These are phyloP conservation scores for Zangia roseola DNA, from an alignment of 768 basidiomycete genomes.

Conservation along the genomic window DNA sequence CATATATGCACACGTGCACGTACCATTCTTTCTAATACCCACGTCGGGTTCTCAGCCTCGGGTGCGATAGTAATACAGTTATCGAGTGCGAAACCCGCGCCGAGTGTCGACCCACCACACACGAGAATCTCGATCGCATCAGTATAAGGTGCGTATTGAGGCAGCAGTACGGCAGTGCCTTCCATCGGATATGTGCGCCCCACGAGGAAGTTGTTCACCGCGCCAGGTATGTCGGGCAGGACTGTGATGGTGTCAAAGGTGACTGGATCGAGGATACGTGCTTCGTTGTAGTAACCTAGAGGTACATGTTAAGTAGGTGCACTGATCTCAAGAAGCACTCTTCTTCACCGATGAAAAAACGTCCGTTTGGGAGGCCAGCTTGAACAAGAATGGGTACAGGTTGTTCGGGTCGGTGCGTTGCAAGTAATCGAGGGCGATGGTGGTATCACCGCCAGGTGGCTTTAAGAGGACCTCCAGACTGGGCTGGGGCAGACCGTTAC, in stretches of 20 bases:
- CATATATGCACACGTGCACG: constrained; percentile 17
- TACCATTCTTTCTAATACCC: constrained; percentile 81
- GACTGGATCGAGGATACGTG: constrained; percentile 65
- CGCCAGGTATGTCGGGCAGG: constrained; percentile 73
- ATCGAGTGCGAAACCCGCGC: constrained; percentile 51
- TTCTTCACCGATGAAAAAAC: constrained; percentile 64
- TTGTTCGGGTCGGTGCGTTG: constrained; percentile 76
- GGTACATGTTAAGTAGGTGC: neutral
- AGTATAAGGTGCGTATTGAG: constrained; percentile 71
- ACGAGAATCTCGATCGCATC: constrained; percentile 66
- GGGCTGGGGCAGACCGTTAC: constrained; percentile 63
- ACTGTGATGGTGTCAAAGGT: constrained; percentile 59
- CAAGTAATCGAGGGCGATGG: constrained; percentile 62
- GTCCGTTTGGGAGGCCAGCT: constrained; percentile 68
- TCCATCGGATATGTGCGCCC: constrained; percentile 80
- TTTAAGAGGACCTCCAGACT: constrained; percentile 72
- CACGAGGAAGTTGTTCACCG: constrained; percentile 68
- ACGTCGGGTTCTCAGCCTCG: constrained; percentile 57
- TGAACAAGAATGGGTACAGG: constrained; percentile 73
- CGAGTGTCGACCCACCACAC: constrained; percentile 73
- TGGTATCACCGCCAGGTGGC: constrained; percentile 61
- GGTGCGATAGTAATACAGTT: constrained; percentile 73
- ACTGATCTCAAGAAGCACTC: neutral
- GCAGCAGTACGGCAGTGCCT: constrained; percentile 67
- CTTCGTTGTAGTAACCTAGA: constrained; percentile 77